A percentile compares a stretch with the other conserved stretches of the same genome.
Evolutionary conservation across 139 green algal species (phyloP).

Genomic region (Coelastrella sp.): DNA sequence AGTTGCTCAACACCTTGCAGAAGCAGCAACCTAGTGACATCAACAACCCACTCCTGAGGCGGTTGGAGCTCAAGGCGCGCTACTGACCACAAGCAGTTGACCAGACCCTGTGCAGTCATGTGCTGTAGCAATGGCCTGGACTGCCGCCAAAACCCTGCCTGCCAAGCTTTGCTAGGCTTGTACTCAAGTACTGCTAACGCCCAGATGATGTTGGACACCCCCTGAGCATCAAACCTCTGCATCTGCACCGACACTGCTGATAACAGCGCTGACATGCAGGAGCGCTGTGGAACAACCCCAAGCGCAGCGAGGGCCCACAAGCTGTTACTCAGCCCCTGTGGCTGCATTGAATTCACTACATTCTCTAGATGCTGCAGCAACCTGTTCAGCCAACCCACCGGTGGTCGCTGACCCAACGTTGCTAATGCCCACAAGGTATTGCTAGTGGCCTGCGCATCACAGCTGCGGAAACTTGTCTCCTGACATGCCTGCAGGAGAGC

Average conservation of each 20-base stretch:
- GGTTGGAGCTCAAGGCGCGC: constrained; percentile 9
- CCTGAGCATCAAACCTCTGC: constrained; percentile 2
- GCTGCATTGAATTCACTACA: neutral
- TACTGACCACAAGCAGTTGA: constrained; percentile 46
- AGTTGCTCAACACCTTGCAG: neutral
- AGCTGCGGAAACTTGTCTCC: neutral
- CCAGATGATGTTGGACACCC: constrained; percentile 26
- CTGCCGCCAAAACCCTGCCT: neutral
- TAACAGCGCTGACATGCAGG: constrained; percentile 9
- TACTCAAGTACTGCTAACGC: constrained; percentile 48
- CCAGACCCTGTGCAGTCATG: constrained; percentile 35
- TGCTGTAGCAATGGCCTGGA: neutral
- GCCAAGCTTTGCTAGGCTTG: neutral
- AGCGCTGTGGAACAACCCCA: constrained; percentile 11
- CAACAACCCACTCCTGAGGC: constrained; percentile 39
- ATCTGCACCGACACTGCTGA: neutral
- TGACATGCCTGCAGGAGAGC: neutral
- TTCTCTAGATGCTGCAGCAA: constrained; percentile 16
- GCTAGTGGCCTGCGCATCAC: constrained; percentile 9
- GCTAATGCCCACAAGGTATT: constrained; percentile 23
- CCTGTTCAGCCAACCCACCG: constrained; percentile 7
- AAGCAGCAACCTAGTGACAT: constrained; percentile 9
- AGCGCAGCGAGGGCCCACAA: constrained; percentile 43
- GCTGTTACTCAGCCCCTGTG: constrained; percentile 3
- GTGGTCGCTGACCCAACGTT: constrained; percentile 32